Evolutionary conservation across 805 yeast species (phyloP), one percentile per base, ranked within the genome.

Genomic region (Saccharomycopsis sp.): DNA sequence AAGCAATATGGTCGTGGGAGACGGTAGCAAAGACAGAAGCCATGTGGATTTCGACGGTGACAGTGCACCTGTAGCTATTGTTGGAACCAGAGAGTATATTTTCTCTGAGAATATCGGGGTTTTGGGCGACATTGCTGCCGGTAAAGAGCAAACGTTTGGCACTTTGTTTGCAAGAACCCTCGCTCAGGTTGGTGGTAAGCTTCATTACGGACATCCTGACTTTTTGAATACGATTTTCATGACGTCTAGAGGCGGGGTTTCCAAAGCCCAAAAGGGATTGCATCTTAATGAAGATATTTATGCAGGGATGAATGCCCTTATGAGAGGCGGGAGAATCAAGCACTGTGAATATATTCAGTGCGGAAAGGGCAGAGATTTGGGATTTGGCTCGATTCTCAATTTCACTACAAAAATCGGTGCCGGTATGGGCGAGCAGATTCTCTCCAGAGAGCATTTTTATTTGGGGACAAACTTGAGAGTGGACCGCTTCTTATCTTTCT

Each of bases 121-220:
- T 55, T 74, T 88, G 53, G 95, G 94, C 55, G 95, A 88, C 71
- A 83, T 88, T 63, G 92, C 94, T 20, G 95, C 95, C 14, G 92
- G 92, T 52, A 88, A 88, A 67, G 95, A 88, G 70, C 94, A 88
- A 68, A 88, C 94, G 8, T 88, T 88, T 72, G 94, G 95, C 57
- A 88, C 95, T 0, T 76, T 88, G 58, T 87, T 87, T 71, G 89
- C 94, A 0, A 80, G 95, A 68, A 87, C 94, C 1, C 75, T 87
- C 68, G 91, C 92, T 2, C 85, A 84, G 67, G 80, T 87, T 64
- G 94, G 92, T 24, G 92, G 91, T 34, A 88, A 88, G 67, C 76
- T 88, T 54, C 95, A 88, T 68, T 88, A 88, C 73, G 95, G 95
- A 5, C 95, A 88, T 68, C 95, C 95, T 37, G 95, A 88, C 71